Evolutionary conservation across 306 rosid species (phyloP).

Genomic region (Trichosanthes truncata): DNA sequence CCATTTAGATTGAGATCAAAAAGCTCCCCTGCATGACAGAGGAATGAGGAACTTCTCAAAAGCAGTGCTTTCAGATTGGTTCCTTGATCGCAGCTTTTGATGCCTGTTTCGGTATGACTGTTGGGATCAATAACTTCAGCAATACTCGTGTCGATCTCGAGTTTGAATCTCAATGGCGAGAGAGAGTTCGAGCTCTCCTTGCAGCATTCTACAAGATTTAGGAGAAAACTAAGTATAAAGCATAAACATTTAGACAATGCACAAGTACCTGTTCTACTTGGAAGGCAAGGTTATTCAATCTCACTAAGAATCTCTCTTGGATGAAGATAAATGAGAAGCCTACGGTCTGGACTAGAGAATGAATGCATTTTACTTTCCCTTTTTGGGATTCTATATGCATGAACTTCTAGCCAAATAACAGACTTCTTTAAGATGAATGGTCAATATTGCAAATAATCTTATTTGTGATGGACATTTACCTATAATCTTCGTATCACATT

Average conservation of each 20-base stretch:
- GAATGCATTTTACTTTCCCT: neutral
- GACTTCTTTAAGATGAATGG: neutral
- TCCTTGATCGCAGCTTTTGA: slow-evolving; percentile 6
- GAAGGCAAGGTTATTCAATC: neutral
- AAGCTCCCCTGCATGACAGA: slow-evolving; percentile 44
- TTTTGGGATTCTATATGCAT: neutral
- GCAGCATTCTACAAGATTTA: slow-evolving; percentile 31
- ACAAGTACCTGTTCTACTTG: neutral
- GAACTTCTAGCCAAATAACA: neutral
- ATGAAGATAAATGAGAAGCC: neutral
- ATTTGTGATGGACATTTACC: neutral
- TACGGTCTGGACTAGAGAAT: neutral
- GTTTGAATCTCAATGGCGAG: slow-evolving; percentile 18
- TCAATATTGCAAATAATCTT: neutral
- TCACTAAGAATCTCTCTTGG: neutral
- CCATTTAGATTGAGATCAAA: slow-evolving; percentile 36
- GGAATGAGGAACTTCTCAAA: slow-evolving; percentile 48
- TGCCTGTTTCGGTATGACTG: slow-evolving; percentile 5
- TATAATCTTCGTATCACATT: slow-evolving; percentile 4
- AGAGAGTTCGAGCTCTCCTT: slow-evolving; percentile 19
- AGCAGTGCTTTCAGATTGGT: slow-evolving; percentile 38
- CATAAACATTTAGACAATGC: neutral
- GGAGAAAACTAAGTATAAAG: slow-evolving; percentile 12
- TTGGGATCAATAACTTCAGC: slow-evolving; percentile 23
- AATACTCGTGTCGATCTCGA: slow-evolving; percentile 12